These are phyloP conservation scores for Suhomyces sp. DNA, from an alignment of 805 yeast genomes.

Conservation along the genomic window DNA sequence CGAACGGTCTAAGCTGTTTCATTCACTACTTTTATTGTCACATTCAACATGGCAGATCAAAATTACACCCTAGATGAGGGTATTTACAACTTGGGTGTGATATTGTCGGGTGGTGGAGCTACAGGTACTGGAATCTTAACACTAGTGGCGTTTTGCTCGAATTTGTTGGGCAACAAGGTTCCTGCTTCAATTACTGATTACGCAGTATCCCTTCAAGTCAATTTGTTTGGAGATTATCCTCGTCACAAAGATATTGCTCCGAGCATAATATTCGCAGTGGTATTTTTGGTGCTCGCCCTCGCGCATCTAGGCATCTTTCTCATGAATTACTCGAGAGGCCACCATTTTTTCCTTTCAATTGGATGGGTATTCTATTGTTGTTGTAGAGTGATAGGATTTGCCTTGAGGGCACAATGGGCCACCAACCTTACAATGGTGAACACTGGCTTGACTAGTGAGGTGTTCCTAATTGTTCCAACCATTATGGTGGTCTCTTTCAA, in stretches of 20 bases:
- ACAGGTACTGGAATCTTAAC: neutral
- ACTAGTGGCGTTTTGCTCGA: neutral
- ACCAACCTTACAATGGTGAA: constrained; percentile 5
- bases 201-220: constrained; percentile 29
- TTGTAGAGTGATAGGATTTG: constrained; percentile 56
- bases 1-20: neutral
- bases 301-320: constrained; percentile 47
- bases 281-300: constrained; percentile 46
- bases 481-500: constrained; percentile 58
- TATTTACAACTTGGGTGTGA: neutral
- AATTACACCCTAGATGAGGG: neutral
- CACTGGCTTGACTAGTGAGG: constrained; percentile 25
- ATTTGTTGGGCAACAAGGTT: neutral
- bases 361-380: constrained; percentile 53
- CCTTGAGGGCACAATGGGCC: constrained; percentile 58
- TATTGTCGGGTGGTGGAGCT: neutral
- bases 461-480: constrained; percentile 52
- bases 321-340: constrained; percentile 52
- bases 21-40: neutral
- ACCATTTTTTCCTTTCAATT: constrained; percentile 55
- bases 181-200: neutral
- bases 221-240: constrained; percentile 67
- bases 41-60: neutral
- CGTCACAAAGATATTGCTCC: constrained; percentile 55
- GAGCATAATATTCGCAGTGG: constrained; percentile 51